Base-by-base conservation (phyloP, 306 rosid genomes). In the Abrus precatorius region DNA sequence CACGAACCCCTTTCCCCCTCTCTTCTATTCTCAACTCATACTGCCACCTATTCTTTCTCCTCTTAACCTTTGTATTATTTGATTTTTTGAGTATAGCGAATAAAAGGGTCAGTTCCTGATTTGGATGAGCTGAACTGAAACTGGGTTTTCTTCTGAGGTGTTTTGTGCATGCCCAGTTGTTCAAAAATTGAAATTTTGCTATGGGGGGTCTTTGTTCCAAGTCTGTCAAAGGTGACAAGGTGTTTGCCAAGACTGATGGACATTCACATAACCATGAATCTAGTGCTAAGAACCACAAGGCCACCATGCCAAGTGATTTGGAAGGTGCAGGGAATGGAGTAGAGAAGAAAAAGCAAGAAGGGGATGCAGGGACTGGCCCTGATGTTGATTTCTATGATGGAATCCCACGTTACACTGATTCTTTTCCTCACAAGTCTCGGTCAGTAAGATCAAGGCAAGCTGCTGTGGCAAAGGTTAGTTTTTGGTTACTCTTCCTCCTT, bases 121-220 rank as follows among this genome's bases (percentile, higher is more conserved):
- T 83, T 86, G 80, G 82, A 54, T 62, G 77, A 80, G 70, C 59
- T 62, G 54, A 83, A 75, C 61, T 73, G 34, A 77, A 40, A 29
- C 45, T 43, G 34, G 53, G 47, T 11, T 72, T 71, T 44, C 32
- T 12, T 72, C 27, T 2, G 47, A 43, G 7, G 13, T 8, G 29
- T 40, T 32, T 5, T 41, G 68, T 70, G 55, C 50, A 80, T 83
- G 69, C 71, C 80, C 59, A n/a, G 76, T 47, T 70, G 30, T 7
- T 60, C 64, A 43, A 63, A 72, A 55, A 28, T 65, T 78, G 78
- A 57, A 32, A 27, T 65, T 80, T 83, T 80, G 73, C 72, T 44
- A 93, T 93, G 97, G 97, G 97, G 68, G 94, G 86, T 50, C 78
- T 89, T 79, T 93, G 94, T 81, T 91, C 97, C 6, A 89, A 74